Evolutionary conservation across 495 filamentous ascomycete genomes (phyloP).

Genomic region (Penicillium cinerascens): DNA sequence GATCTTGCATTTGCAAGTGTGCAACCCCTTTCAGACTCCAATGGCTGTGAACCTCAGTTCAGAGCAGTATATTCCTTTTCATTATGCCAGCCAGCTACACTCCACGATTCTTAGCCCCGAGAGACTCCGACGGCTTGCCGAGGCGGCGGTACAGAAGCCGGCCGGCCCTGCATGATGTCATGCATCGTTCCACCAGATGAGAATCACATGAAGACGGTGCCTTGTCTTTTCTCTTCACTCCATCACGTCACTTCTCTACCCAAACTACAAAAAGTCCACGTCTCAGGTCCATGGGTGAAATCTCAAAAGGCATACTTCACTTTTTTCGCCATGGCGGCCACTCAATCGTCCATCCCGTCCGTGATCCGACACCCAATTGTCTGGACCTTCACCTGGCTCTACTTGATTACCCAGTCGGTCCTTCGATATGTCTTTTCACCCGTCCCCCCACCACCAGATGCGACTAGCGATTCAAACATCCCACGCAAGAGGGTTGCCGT

Average conservation of each 20-base stretch:
- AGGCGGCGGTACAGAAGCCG: too few relatives aligned
- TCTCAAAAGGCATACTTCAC: neutral
- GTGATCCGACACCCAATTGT: conserved; percentile 35
- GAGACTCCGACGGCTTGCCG: too few relatives aligned
- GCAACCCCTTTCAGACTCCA: too few relatives aligned
- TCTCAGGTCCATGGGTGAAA: neutral
- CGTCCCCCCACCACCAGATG: conserved; percentile 56
- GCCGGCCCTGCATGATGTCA: too few relatives aligned
- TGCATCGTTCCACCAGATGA: neutral
- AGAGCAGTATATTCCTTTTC: too few relatives aligned
- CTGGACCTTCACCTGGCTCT: conserved; percentile 54
- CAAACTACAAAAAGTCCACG: neutral
- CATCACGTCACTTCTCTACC: conserved; percentile 11
- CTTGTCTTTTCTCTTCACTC: conserved; percentile 3
- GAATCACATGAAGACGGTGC: neutral
- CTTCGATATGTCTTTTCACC: conserved; percentile 66
- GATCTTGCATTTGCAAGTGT: too few relatives aligned
- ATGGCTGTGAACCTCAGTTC: too few relatives aligned
- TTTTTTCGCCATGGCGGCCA: conserved; percentile 8
- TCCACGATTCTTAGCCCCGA: too few relatives aligned
- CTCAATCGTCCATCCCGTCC: conserved; percentile 14
- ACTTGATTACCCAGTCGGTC: conserved; percentile 63
- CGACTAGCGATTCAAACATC: conserved; percentile 35
- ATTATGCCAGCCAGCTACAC: too few relatives aligned
- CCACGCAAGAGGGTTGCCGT: conserved; percentile 65